Conservation (phyloP, 2,329 filamentous ascomycete species). For the Dactylonectria estremocensis region DNA sequence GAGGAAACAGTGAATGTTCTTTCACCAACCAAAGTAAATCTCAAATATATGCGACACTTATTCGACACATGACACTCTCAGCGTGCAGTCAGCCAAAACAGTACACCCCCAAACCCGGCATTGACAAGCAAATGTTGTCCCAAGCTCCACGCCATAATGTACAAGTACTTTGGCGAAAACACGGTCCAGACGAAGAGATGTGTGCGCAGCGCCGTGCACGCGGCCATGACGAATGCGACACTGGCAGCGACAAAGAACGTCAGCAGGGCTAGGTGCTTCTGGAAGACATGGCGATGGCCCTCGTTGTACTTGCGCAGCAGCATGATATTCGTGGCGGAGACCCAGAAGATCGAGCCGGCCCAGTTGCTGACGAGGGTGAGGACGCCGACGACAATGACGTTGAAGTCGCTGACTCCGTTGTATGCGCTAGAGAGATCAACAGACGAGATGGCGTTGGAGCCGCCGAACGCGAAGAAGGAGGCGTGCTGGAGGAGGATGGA, state of each 20-base stretch:
- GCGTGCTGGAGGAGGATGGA: constrained; percentile 84
- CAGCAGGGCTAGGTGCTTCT: constrained; percentile 72
- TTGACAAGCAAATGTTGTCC: constrained; percentile 86
- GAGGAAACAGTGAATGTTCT: background rate
- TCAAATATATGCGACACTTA: constrained; percentile 12
- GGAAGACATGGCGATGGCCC: constrained; percentile 53
- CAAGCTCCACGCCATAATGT: constrained; percentile 89
- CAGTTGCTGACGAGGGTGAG: constrained; percentile 93
- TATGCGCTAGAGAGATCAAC: constrained; percentile 95
- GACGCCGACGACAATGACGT: constrained; percentile 82
- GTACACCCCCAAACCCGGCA: constrained; percentile 70
- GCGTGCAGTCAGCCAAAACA: constrained; percentile 67
- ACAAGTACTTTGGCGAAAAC: constrained; percentile 96
- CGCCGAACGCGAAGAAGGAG: constrained; percentile 91
- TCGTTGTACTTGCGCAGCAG: constrained; percentile 60
- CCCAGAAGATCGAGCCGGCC: constrained; percentile 93
- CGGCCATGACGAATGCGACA: constrained; percentile 84
- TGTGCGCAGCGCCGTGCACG: constrained; percentile 86
- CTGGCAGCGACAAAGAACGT: constrained; percentile 80
- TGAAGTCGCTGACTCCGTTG: constrained; percentile 89
- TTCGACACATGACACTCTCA: constrained; percentile 13
- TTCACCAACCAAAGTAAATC: background rate
- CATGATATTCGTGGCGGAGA: constrained; percentile 74
- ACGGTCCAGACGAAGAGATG: constrained; percentile 99
- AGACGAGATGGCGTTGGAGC: constrained; percentile 95